These are phyloP conservation scores for Nicotiana obtusifolia DNA, from an alignment of 257 asterid species.

Conservation along the genomic window DNA sequence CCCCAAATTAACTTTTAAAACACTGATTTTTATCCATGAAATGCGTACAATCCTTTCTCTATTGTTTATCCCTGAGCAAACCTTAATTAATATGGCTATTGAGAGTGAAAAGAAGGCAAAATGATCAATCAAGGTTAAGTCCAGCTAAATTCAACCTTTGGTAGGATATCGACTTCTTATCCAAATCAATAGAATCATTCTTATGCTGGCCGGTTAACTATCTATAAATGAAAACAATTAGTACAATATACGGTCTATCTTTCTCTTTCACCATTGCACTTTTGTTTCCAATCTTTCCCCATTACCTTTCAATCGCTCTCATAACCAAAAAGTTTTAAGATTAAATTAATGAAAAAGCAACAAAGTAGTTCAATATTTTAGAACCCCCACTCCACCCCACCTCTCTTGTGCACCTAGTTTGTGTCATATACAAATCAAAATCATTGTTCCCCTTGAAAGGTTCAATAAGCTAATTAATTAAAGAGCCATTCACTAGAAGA, in stretches of 20 bases:
- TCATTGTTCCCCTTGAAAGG: not conserved
- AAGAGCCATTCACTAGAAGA: not conserved
- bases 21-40: not conserved
- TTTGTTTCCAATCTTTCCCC: not conserved
- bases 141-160: not conserved
- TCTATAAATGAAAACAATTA: not conserved
- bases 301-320: not conserved
- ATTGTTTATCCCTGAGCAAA: not conserved
- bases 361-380: not conserved
- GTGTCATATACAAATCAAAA: not conserved
- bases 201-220: not conserved
- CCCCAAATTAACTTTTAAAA: too few species aligned
- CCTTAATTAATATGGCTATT: not conserved
- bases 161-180: not conserved
- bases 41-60: not conserved
- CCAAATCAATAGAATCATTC: not conserved
- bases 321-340: not conserved
- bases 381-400: too few species aligned
- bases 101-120: not conserved
- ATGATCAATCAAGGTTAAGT: not conserved
- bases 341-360: not conserved
- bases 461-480: not conserved
- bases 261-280: conserved; percentile 3
- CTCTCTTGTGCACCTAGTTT: not conserved
- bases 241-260: not conserved